These are phyloP conservation scores for Neopestalotiopsis rosae DNA, from an alignment of 2,329 filamentous ascomycete genomes.

Conservation along the genomic window DNA sequence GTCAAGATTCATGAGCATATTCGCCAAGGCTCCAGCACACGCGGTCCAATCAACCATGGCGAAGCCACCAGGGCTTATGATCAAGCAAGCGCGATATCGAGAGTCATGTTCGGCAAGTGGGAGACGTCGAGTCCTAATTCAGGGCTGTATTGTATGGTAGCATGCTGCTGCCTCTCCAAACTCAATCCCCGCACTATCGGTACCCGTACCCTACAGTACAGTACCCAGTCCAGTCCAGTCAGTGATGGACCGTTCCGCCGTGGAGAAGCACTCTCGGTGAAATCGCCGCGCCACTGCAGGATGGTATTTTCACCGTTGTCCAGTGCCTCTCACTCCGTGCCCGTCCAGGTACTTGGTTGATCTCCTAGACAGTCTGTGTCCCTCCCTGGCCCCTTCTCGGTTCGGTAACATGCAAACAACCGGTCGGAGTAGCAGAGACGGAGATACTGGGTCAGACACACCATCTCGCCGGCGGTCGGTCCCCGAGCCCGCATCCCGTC, in stretches of 20 bases:
- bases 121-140: neutral
- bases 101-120: neutral
- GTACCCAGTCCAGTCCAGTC: too few relatives aligned
- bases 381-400: neutral
- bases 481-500: neutral
- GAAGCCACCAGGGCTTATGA: neutral
- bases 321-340: neutral
- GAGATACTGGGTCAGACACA: conserved; percentile 1
- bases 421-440: neutral
- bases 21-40: neutral
- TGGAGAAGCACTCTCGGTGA: neutral
- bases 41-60: neutral
- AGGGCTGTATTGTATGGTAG: neutral
- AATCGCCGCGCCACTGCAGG: neutral
- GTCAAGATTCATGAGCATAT: neutral
- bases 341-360: neutral
- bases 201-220: too few relatives aligned
- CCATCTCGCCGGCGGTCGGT: neutral
- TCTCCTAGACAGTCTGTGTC: neutral
- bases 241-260: neutral
- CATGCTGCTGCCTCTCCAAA: neutral
- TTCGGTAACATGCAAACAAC: neutral
- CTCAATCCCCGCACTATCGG: neutral
- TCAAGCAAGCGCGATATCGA: neutral
- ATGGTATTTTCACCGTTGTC: neutral